phyloP scores from a whole-genome alignment of 331 rosid genomes.

The Quercus phellos region DNA sequence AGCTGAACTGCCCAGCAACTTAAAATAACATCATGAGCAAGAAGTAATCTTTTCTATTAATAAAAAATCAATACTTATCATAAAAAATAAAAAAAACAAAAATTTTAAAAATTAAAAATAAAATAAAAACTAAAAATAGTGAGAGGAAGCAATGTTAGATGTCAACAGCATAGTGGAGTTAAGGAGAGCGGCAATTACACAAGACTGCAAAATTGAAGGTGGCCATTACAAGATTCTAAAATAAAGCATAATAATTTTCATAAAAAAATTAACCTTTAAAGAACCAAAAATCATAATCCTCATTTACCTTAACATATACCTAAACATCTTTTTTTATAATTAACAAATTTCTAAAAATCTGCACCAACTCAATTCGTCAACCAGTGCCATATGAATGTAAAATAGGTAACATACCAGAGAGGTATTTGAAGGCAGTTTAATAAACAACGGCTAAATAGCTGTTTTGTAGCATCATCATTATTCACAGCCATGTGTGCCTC shows the following conservation, averaged over 20 bases:
- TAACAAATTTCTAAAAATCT: background rate
- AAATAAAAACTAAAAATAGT: background rate
- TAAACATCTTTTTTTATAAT: background rate
- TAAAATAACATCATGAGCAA: too few relatives aligned
- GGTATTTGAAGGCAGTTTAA: constrained; percentile 86
- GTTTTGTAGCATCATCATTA: constrained; percentile 84
- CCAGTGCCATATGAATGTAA: constrained; percentile 10
- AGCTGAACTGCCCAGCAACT: background rate
- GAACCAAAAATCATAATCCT: background rate
- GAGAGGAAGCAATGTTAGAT: background rate
- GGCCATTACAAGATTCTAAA: background rate
- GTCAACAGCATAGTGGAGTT: background rate
- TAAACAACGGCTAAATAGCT: constrained; percentile 90
- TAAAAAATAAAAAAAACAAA: too few relatives aligned
- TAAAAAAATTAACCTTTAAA: background rate
- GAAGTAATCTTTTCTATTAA: too few relatives aligned
- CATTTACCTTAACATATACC: background rate
- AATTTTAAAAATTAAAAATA: too few relatives aligned
- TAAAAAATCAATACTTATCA: too few relatives aligned
- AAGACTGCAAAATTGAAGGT: background rate
- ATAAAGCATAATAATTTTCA: background rate
- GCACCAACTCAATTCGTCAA: constrained; percentile 3
- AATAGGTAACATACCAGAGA: constrained; percentile 58
- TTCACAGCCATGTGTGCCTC: constrained; percentile 85
- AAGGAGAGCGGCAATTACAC: background rate